Evolutionary conservation across 1,139 yeast species (phyloP), one percentile per base, ranked within the genome.

Genomic region (Lodderomyces margitis): DNA sequence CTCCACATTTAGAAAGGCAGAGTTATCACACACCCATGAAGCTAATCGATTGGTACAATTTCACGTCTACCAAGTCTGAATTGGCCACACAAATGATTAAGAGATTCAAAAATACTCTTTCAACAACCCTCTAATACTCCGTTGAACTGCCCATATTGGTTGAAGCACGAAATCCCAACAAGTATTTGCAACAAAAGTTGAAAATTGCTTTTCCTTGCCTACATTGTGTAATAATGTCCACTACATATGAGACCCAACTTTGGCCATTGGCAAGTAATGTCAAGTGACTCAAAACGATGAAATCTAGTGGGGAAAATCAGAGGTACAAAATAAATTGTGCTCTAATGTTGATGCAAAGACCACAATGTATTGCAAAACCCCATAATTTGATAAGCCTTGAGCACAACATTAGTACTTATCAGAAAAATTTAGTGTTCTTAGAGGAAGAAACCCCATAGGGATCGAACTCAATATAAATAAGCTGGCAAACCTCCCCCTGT

Each of bases 1-100:
- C 30, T 25, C 30, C 30, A 25, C 30, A 25, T 12, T 25, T 25
- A n/a, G n/a, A n/a, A n/a, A n/a, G n/a, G n/a, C n/a, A n/a, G n/a
- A n/a, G n/a, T n/a, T n/a, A n/a, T n/a, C n/a, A n/a, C n/a, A n/a
- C n/a, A n/a, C n/a, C n/a, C n/a, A n/a, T n/a, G n/a, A n/a, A n/a
- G n/a, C n/a, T n/a, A n/a, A n/a, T n/a, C n/a, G n/a, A n/a, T n/a
- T n/a, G n/a, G n/a, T n/a, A n/a, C n/a, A n/a, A n/a, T n/a, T n/a
- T n/a, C n/a, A n/a, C n/a, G n/a, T n/a, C n/a, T n/a, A 23, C 11
- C 25, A 23, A 23, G 25, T 10, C 5, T 10, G 25, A 23, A 10
- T 23, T 23, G 25, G n/a, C n/a, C 5, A 9, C 11, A n/a, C n/a
- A 8, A 5, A 9, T 9, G 25, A 23, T 23, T 23, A 23, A n/a